Evolutionary conservation across 2,329 filamentous ascomycete genomes (phyloP), one percentile per base, ranked within the genome.

Genomic region (Aureobasidium sp.): DNA sequence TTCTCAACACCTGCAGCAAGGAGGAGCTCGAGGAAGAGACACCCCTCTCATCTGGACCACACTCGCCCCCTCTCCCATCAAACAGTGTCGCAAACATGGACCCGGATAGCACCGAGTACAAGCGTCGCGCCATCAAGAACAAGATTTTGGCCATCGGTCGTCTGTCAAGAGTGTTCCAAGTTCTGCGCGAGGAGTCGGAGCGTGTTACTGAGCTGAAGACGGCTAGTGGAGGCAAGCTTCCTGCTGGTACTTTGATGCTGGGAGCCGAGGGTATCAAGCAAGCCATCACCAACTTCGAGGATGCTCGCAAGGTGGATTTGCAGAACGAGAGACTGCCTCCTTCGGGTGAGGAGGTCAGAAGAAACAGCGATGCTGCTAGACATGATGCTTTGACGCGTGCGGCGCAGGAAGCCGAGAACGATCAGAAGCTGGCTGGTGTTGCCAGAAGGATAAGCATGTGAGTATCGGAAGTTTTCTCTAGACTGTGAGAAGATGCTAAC

Each of bases 261-360:
- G 94, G 94, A 63, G 93, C 94, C 0, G 94, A 99, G 77, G 94
- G 94, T 63, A 97, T 97, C 80, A 99, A 97, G 81, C 92, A 97
- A 71, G 94, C 94, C 37, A 99, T 99, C 70, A 93, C 85, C 76
- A 95, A 85, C 68, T 99, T 99, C 68, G 94, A 99, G 74, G 94
- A 99, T 74, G 94, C 94, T 17, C 84, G 91, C 66, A 97, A 97
- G 81, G 92, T 99, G 53, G 94, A 99, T 78, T 71, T 97, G 65
- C 92, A 97, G 78, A 99, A 99, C 74, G 94, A 99, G 78, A 85
- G 91, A 65, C 81, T 99, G 66, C 94, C 94, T 54, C 94, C 94
- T 0, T 94, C 85, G 66, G 89, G 94, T 65, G 93, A 97, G 53
- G 94, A 99, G 76, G 92, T 97, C 22, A 83, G 86, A 66, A 87